phyloP scores from a whole-genome alignment of 306 rosid species.

The Citrullus colocynthis region DNA sequence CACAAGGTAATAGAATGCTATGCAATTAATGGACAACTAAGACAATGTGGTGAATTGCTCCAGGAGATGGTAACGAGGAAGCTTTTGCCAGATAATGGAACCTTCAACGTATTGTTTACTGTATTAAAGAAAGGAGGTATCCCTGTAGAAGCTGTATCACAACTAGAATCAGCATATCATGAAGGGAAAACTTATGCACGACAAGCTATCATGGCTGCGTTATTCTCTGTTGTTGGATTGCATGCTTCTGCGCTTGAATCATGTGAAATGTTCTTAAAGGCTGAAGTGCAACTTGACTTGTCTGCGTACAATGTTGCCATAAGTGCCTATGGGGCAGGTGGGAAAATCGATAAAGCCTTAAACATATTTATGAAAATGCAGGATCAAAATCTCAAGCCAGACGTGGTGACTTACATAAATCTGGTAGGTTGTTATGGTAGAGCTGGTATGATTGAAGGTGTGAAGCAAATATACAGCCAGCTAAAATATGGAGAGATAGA shows the following conservation, averaged over 20 bases:
- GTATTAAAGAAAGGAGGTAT: slow-evolving; percentile 61
- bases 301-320: slow-evolving; percentile 56
- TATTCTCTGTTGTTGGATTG: slow-evolving; percentile 69
- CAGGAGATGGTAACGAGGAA: slow-evolving; percentile 64
- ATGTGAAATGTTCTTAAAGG: slow-evolving; percentile 33
- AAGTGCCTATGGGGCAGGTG: slow-evolving; percentile 54
- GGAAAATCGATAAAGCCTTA: slow-evolving; percentile 51
- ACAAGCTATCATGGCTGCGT: slow-evolving; percentile 42
- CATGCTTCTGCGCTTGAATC: slow-evolving; percentile 57
- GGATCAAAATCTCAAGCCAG: slow-evolving; percentile 50
- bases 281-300: slow-evolving; percentile 45
- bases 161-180: slow-evolving; percentile 53
- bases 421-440: slow-evolving; percentile 66
- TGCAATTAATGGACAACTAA: slow-evolving; percentile 45
- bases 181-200: slow-evolving; percentile 66
- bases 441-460: slow-evolving; percentile 80
- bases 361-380: slow-evolving; percentile 70
- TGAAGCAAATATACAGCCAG: slow-evolving; percentile 56
- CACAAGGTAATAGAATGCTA: slow-evolving; percentile 62
- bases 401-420: slow-evolving; percentile 52
- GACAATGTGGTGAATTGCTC: slow-evolving; percentile 60
- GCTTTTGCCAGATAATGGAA: slow-evolving; percentile 49
- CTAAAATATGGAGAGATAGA: slow-evolving; percentile 50
- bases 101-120: slow-evolving; percentile 52
- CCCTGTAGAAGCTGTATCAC: slow-evolving; percentile 61